phyloP scores from a whole-genome alignment of 768 basidiomycete genomes.

The Cystofilobasidium bisporidii region DNA sequence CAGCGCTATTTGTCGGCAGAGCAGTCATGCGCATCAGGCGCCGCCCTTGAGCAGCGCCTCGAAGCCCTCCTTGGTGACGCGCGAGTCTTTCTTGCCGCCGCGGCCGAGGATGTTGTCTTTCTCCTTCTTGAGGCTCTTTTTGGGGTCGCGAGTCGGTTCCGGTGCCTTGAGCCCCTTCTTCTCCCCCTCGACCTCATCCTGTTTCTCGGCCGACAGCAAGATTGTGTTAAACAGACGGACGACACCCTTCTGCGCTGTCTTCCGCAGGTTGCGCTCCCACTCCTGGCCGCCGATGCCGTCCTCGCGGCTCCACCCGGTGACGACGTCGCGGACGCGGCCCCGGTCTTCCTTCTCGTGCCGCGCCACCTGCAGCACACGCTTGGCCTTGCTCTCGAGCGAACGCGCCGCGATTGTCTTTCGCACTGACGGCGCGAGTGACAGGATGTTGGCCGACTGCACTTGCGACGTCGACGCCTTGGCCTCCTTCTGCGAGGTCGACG shows the following conservation, averaged over 20 bases:
- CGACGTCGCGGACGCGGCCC: conserved; percentile 38
- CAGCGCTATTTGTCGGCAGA: too few relatives aligned
- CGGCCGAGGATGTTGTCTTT: conserved; percentile 41
- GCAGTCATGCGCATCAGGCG: conserved; percentile 13
- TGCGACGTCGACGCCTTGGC: conserved; percentile 16
- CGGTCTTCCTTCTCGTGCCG: conserved; percentile 40
- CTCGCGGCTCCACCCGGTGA: conserved; percentile 39
- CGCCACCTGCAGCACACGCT: conserved; percentile 32
- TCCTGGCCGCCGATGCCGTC: conserved; percentile 37
- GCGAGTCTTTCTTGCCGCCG: conserved; percentile 33
- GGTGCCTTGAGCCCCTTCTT: conserved; percentile 21
- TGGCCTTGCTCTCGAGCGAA: conserved; percentile 36
- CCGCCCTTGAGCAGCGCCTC: conserved; percentile 40
- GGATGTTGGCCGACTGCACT: conserved; percentile 32
- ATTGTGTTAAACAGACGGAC: conserved; percentile 43
- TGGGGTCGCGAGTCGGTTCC: conserved; percentile 31
- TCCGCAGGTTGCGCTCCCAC: conserved; percentile 41
- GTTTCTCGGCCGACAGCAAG: conserved; percentile 35
- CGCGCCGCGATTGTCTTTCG: conserved; percentile 34
- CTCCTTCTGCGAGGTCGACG: conserved; percentile 12
- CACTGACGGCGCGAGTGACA: conserved; percentile 35
- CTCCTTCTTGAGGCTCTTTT: conserved; percentile 34
- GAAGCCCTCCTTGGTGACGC: conserved; percentile 41
- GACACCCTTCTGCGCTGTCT: conserved; percentile 41
- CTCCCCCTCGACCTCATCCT: conserved; percentile 31